Base-by-base conservation (phyloP, 441 rosid species). In the Macaranga tanarius region DNA sequence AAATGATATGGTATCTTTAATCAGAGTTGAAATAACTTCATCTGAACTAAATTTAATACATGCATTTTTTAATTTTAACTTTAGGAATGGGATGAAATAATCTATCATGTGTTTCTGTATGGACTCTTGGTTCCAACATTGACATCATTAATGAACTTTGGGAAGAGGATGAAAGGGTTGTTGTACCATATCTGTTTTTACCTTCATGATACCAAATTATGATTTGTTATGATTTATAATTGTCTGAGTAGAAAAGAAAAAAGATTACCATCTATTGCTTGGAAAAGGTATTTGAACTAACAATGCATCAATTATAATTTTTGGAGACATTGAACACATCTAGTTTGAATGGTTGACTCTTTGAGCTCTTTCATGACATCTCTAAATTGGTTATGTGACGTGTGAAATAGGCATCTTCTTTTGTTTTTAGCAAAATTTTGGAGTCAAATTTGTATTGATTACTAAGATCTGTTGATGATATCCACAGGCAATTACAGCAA, bases 401-500 rank as follows among this genome's bases (percentile, higher is more conserved):
- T 11, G 20, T 5, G 8, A 7, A 23, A 16, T 44, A 0, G 15
- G 22, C 63, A 45, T 40, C 23, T 47, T 19, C 52, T 25, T 63
- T 31, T 20, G 9, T 31, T 47, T 20, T 63, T 42, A 26, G 38
- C 2, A 38, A 38, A 15, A 60, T 64, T 3, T 31, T 22, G 12
- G 54, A 42, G 23, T 17, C 50, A 34, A 42, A 42, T 10, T 67
- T 67, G 15, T 48, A 26, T 42, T 60, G 34, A n/a, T 63, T 68
- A 19, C 16, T 44, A 40, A 48, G 5, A 10, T 69, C 17, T 26
- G 54, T 28, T 8, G 62, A 34, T 72, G 67, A 71, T 67, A 42
- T 79, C 72, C 68, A n/a, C 79, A 92, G 99, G 98, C 89, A 69
- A 86, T 91, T 54, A 85, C 83, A 11, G 80, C 92, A 42, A 95